phyloP scores from a whole-genome alignment of 2,329 filamentous ascomycete genomes.

The Cladosporium phlei region DNA sequence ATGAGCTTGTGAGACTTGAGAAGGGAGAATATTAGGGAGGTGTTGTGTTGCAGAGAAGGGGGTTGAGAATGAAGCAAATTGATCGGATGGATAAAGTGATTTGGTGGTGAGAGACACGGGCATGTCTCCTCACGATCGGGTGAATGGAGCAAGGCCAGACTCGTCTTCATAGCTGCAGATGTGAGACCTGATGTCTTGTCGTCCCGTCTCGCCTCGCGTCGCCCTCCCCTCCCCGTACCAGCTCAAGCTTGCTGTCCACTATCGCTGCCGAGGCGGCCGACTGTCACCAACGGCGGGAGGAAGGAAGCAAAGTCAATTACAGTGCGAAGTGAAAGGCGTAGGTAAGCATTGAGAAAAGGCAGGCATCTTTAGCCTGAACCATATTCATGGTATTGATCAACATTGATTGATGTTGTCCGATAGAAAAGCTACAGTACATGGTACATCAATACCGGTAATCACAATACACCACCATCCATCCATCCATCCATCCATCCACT shows the following conservation, averaged over 20 bases:
- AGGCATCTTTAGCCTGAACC: not conserved
- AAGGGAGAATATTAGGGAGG: not conserved
- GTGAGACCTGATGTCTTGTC: constrained; percentile 7
- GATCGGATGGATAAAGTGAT: too few relatives aligned
- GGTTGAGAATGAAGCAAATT: too few relatives aligned
- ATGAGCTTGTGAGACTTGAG: not conserved
- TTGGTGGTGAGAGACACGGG: too few relatives aligned
- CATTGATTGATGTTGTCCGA: too few relatives aligned
- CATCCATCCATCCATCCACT: too few relatives aligned
- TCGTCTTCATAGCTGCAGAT: constrained; percentile 11
- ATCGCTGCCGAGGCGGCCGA: constrained; percentile 2
- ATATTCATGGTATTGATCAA: too few relatives aligned
- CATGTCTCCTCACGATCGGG: too few relatives aligned
- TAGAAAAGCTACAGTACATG: too few relatives aligned
- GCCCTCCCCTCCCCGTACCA: not conserved
- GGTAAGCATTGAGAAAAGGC: not conserved
- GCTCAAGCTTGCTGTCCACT: not conserved
- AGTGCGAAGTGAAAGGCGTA: constrained; percentile 8
- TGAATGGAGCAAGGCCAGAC: not conserved
- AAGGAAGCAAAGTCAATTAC: too few relatives aligned
- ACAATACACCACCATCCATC: too few relatives aligned
- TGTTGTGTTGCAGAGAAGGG: too few relatives aligned
- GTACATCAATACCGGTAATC: too few relatives aligned
- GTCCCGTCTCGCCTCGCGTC: not conserved
- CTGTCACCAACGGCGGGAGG: constrained; percentile 11